phyloP scores from a whole-genome alignment of 1,284 basidiomycete species.

The Flammula alnicola region DNA sequence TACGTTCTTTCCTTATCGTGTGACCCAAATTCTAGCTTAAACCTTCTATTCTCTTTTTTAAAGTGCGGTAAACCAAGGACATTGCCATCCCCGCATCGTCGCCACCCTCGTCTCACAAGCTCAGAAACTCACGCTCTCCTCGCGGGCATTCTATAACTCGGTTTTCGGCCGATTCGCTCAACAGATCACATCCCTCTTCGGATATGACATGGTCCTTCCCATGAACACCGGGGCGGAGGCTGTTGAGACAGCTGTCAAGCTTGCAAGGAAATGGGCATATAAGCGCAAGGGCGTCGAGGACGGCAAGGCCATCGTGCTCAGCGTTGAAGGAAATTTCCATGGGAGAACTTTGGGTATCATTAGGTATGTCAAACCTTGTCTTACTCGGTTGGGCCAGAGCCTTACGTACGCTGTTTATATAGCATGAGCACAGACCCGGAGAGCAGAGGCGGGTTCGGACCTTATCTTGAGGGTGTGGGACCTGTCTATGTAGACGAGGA shows the following conservation, averaged over 20 bases:
- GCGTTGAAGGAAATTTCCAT: conserved; percentile 93
- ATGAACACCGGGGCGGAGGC: conserved; percentile 99
- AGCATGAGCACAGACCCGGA: conserved; percentile 98
- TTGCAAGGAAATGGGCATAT: conserved; percentile 94
- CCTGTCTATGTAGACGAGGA: conserved; percentile 68
- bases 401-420: too few relatives aligned
- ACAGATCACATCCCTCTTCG: conserved; percentile 84
- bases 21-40: background rate
- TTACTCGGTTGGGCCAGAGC: too few relatives aligned
- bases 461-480: conserved; percentile 87
- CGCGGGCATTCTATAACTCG: conserved; percentile 96
- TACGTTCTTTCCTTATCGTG: conserved; percentile 45
- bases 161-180: conserved; percentile 90
- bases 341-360: conserved; percentile 92
- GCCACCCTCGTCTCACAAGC: conserved; percentile 86
- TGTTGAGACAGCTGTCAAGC: conserved; percentile 88
- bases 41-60: conserved; percentile 26
- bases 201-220: conserved; percentile 95
- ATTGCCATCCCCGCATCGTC: conserved; percentile 94
- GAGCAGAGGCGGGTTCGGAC: conserved; percentile 86
- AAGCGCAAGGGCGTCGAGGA: conserved; percentile 84
- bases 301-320: conserved; percentile 88
- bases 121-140: conserved; percentile 90
- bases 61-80: conserved; percentile 92
- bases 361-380: conserved; percentile 63